These are phyloP conservation scores for Simplicillium sp. DNA, from an alignment of 2,329 filamentous ascomycete species.

Conservation along the genomic window DNA sequence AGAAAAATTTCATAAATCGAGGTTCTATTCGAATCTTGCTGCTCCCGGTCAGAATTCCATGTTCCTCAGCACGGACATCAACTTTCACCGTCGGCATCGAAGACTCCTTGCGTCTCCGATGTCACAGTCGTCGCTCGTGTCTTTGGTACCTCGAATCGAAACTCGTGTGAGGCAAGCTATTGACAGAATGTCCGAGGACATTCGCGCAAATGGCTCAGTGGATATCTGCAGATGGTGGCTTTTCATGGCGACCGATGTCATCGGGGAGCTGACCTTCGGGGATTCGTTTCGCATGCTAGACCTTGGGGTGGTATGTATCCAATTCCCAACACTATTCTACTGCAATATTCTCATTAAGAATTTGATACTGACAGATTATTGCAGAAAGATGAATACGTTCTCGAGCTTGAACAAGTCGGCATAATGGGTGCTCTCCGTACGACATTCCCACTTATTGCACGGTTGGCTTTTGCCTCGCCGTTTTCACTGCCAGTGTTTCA, in stretches of 20 bases:
- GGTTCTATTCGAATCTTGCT: slow-evolving; percentile 14
- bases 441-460: slow-evolving; percentile 18
- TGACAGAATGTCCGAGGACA: slow-evolving; percentile 33
- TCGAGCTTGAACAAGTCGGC: slow-evolving; percentile 22
- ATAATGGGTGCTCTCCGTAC: slow-evolving; percentile 12
- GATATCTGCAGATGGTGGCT: slow-evolving; percentile 46
- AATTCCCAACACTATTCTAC: slow-evolving; percentile 14
- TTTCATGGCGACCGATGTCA: slow-evolving; percentile 44
- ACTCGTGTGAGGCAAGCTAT: slow-evolving; percentile 28
- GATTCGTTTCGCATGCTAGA: slow-evolving; percentile 45
- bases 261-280: slow-evolving; percentile 44
- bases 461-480: slow-evolving; percentile 9
- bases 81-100: slow-evolving; percentile 27
- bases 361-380: no score
- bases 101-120: slow-evolving; percentile 30
- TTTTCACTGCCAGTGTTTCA: slow-evolving; percentile 15
- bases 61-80: slow-evolving; percentile 29
- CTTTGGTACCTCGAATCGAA: slow-evolving; percentile 21
- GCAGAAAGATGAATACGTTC: slow-evolving; percentile 25
- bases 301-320: slow-evolving; percentile 28
- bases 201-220: slow-evolving; percentile 18
- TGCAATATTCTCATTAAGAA: no score
- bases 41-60: slow-evolving; percentile 11
- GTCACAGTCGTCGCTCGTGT: slow-evolving; percentile 24
- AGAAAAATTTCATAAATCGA: slow-evolving; percentile 14